phyloP scores from a whole-genome alignment of 345 rosid genomes.

The Aquilaria sinensis region DNA sequence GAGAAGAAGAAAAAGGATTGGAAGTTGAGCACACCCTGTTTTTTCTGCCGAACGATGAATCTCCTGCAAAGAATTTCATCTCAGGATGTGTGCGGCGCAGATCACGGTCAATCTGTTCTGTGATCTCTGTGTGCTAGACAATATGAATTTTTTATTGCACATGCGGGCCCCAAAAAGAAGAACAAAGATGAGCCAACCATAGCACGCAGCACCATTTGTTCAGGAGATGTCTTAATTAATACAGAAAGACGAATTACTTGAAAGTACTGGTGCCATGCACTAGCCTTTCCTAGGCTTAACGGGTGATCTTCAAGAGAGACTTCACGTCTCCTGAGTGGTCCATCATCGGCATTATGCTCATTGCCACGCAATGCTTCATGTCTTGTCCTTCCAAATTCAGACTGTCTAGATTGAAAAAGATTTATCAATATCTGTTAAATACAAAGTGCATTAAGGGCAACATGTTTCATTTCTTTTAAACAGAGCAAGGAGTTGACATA shows the following conservation, averaged over 20 bases:
- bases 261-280: conserved; percentile 60
- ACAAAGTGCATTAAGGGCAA: conserved; percentile 1
- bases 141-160: conserved; percentile 9
- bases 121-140: conserved; percentile 54
- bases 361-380: conserved; percentile 20
- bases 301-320: conserved; percentile 77
- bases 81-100: conserved; percentile 69
- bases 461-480: not conserved
- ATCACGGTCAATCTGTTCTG: conserved; percentile 72
- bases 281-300: conserved; percentile 50
- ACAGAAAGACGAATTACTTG: conserved; percentile 33
- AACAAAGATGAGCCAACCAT: not conserved
- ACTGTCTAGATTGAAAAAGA: conserved; percentile 50
- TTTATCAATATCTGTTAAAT: conserved; percentile 20
- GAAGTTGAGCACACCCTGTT: conserved; percentile 34
- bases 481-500: conserved; percentile 3
- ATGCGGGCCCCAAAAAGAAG: conserved; percentile 1
- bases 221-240: not conserved
- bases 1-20: not conserved
- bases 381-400: conserved; percentile 28
- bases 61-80: conserved; percentile 59
- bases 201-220: not conserved
- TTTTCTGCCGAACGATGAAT: conserved; percentile 46
- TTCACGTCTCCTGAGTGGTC: conserved; percentile 47
- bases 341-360: conserved; percentile 34